Conservation (phyloP, 805 yeast genomes). For the Brettanomyces sp. region DNA sequence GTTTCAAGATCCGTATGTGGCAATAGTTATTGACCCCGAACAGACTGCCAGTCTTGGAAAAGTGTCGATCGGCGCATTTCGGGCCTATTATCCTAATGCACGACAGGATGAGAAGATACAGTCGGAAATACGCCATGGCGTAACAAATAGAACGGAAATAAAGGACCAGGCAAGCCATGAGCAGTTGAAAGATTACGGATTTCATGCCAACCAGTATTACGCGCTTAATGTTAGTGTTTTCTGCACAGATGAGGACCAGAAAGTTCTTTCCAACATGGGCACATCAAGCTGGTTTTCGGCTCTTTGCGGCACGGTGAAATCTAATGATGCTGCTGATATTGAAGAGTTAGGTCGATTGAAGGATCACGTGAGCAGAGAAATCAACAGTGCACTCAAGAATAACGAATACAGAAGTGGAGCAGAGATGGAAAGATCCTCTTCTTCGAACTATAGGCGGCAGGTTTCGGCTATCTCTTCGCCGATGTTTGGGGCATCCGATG, state of each 20-base stretch:
- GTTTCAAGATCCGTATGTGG: slow-evolving; percentile 87
- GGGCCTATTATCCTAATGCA: slow-evolving; percentile 41
- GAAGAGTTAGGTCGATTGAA: not conserved
- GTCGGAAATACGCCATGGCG: not conserved
- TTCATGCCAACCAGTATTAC: slow-evolving; percentile 62
- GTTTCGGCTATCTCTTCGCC: too few relatives aligned
- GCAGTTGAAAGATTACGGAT: slow-evolving; percentile 59
- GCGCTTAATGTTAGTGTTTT: slow-evolving; percentile 54
- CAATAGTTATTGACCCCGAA: slow-evolving; percentile 80
- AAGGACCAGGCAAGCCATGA: too few relatives aligned
- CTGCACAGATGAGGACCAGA: slow-evolving; percentile 40
- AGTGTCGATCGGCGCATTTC: slow-evolving; percentile 82
- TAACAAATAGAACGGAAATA: too few relatives aligned
- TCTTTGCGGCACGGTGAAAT: slow-evolving; percentile 10
- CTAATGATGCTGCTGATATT: not conserved
- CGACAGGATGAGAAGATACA: slow-evolving; percentile 5
- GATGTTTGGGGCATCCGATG: too few relatives aligned
- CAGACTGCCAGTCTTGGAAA: slow-evolving; percentile 51
- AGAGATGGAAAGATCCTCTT: too few relatives aligned
- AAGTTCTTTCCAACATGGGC: slow-evolving; percentile 34
- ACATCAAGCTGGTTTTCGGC: slow-evolving; percentile 38
- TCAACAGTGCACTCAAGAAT: too few relatives aligned
- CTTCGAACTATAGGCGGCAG: too few relatives aligned
- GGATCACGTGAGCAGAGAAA: too few relatives aligned
- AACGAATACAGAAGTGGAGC: too few relatives aligned